Evolutionary conservation across 352 stramenopile species (phyloP), one percentile per base, ranked within the genome.

Genomic region (Phytophthora citricola): DNA sequence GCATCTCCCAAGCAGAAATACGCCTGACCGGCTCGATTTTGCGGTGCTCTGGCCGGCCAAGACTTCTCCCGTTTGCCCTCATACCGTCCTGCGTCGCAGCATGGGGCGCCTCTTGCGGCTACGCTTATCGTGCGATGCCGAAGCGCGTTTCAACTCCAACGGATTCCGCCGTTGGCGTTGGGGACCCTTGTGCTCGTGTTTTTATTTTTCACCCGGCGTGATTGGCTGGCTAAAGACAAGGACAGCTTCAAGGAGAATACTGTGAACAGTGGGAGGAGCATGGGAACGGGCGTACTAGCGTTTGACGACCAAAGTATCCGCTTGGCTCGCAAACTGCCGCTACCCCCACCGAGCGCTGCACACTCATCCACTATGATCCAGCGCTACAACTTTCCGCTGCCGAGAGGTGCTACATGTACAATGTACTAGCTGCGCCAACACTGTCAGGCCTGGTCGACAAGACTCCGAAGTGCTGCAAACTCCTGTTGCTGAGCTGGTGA

Each of bases 141-240:
- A 36, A 36, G 24, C 39, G 15, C 22, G 27, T 49, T 56, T 49
- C 49, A 70, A 56, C 55, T 56, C 48, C 9, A 20, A 3, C 38
- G 12, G 38, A 69, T 57, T 58, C 40, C 55, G 46, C 58, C 59
- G 58, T 40, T 69, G 32, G 14, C 24, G 8, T 41, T n/a, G 27
- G 27, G 34, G 49, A 45, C 39, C 27, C 12, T 39, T 48, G 20
- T 47, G 41, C 38, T 47, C 11, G n/a, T 60, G 20, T 17, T 63
- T 74, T 74, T 74, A 74, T 63, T 65, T 62, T 63, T 63, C 29
- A 10, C 27, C 11, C 5, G 43, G 48, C 58, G 24, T 70, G 62
- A 74, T 74, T 74, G 66, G 66, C 56, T 69, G 48, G 31, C 31
- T 36, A 49, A 53, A 17, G 20, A 27, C n/a, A 36, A 48, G 38